Base-by-base conservation (phyloP, 176 grass and related monocot genomes). In the Ananas comosus region DNA sequence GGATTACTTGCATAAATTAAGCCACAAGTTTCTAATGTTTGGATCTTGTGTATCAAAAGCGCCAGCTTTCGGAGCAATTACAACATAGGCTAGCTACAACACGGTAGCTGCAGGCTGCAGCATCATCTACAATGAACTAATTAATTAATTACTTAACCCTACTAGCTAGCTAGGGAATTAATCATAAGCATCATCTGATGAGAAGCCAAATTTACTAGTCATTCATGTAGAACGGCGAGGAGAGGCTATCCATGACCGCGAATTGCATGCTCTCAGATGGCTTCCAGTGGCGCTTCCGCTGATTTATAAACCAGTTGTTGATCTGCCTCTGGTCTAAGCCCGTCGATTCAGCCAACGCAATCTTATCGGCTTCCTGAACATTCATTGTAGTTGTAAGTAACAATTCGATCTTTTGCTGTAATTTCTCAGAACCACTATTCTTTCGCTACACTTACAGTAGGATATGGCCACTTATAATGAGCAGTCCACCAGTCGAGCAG, bases 271-370 rank as follows among this genome's bases (percentile, higher is more conserved):
- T 65, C 27, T 76, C 74, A 27, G 74, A 68, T 5, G 65, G 74
- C 51, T 76, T 76, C 74, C 74, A 68, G 52, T 76, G 74, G 16
- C 74, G 66, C 74, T 76, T 76, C 33, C 51, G 66, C 25, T 76
- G 65, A 29, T 76, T 76, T 68, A 76, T 76, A 52, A 76, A 76
- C 74, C 74, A 69, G 74, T 76, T 76, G 52, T 68, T 76, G 27
- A 76, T 69, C 74, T 76, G 74, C 74, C 68, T 76, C 65, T 67
- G 74, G 27, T 76, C 74, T 0, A 76, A 65, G 22, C 65, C 65
- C 1, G 64, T 76, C 3, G 74, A 76, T 24, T 68, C 74, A 2
- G 74, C 74, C 17, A 76, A 42, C 2, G 74, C 74, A 51, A 76
- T 53, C 51, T 76, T 76, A 51, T 76, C 63, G 9, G 51, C 65